A percentile compares a stretch with the other conserved stretches of the same genome.
Evolutionary conservation across 2,329 filamentous ascomycete species (phyloP).

Genomic region (Dactylellina haptotyla): DNA sequence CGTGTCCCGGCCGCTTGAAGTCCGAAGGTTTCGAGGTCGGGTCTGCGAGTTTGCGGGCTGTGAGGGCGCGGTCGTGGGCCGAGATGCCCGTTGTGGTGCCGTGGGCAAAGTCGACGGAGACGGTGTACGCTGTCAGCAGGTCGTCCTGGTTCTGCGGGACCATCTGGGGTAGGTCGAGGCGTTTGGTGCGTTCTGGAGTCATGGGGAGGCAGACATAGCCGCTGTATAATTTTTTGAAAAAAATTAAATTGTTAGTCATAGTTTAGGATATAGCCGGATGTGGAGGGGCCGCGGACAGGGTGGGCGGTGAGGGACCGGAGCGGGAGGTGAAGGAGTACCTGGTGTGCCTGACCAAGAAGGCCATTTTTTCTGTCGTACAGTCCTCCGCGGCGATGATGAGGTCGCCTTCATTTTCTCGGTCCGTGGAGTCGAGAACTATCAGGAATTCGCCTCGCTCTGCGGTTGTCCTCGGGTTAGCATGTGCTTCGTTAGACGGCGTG

Average conservation of each 20-base stretch:
- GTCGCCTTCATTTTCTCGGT: slow-evolving; percentile 97
- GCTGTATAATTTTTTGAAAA: slow-evolving; percentile 59
- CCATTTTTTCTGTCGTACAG: slow-evolving; percentile 88
- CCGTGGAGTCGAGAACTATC: slow-evolving; percentile 89
- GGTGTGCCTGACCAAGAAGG: slow-evolving; percentile 92
- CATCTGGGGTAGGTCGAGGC: slow-evolving; percentile 88
- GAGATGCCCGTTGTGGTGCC: slow-evolving; percentile 85
- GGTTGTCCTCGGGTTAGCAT: background rate
- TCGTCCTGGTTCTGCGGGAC: slow-evolving; percentile 78
- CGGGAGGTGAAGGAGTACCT: slow-evolving; percentile 62
- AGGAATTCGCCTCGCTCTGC: slow-evolving; percentile 78
- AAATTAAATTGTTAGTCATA: slow-evolving; percentile 2
- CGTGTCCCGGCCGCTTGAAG: slow-evolving; percentile 87
- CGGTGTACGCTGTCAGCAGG: slow-evolving; percentile 90
- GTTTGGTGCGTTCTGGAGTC: slow-evolving; percentile 72
- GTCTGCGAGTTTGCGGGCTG: slow-evolving; percentile 80
- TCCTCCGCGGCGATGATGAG: slow-evolving; percentile 91
- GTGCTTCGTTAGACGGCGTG: background rate
- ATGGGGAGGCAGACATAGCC: slow-evolving; percentile 93
- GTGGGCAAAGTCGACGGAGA: slow-evolving; percentile 83
- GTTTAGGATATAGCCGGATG: background rate
- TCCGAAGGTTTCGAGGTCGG: slow-evolving; percentile 67
- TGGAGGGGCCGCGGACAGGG: background rate
- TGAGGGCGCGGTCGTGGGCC: slow-evolving; percentile 84
- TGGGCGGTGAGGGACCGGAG: background rate